Conservation (phyloP, 2,329 filamentous ascomycete genomes). For the Trichophyton mentagrophytes region DNA sequence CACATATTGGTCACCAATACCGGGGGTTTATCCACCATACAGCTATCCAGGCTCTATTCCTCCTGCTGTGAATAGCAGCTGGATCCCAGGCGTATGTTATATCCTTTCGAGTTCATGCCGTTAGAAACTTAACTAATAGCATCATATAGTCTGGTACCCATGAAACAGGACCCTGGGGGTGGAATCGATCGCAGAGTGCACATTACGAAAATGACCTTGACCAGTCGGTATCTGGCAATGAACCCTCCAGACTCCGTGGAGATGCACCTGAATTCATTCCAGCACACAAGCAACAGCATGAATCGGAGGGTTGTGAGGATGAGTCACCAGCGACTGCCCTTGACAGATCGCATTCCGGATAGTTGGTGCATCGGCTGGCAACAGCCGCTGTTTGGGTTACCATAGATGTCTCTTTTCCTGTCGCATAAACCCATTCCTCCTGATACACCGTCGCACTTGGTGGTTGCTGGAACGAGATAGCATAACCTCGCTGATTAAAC, state of each 20-base stretch:
- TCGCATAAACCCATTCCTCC: too few relatives aligned
- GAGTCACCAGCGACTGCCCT: background rate
- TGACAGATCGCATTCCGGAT: background rate
- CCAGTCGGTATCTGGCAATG: background rate
- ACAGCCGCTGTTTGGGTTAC: too few relatives aligned
- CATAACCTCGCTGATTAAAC: too few relatives aligned
- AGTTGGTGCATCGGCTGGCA: background rate
- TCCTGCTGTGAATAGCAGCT: background rate
- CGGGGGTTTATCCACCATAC: background rate
- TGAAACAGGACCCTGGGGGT: background rate
- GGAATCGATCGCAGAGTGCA: background rate
- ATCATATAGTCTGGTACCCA: background rate
- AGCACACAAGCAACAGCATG: too few relatives aligned
- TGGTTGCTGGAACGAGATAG: too few relatives aligned
- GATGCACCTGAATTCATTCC: constrained; percentile 10
- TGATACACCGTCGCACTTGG: too few relatives aligned
- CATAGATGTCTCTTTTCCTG: too few relatives aligned
- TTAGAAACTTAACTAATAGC: background rate
- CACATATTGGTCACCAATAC: background rate
- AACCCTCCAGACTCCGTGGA: constrained; percentile 5
- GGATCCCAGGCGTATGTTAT: background rate
- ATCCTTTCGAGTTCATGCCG: background rate
- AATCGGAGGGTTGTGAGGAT: background rate
- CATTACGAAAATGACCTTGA: background rate
- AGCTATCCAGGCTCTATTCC: background rate